Conservation (phyloP, 192 early-diverging fungal species). For the Chytriomyces confervae region DNA sequence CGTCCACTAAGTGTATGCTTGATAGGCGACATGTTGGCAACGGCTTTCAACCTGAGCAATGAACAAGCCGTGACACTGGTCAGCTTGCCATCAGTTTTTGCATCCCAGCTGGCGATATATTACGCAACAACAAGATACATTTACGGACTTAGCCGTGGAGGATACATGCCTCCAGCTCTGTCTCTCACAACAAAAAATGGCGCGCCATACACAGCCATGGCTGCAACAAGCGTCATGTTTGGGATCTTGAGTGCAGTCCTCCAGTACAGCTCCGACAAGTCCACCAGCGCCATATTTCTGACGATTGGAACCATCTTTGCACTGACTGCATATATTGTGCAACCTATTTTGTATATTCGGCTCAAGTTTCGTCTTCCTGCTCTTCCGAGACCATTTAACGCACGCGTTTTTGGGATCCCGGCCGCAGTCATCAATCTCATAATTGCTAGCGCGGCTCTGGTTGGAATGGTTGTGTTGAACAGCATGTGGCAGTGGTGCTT, state of each 20-base stretch:
- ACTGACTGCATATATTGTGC: constrained; percentile 13
- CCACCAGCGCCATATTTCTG: constrained; percentile 1
- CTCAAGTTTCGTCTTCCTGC: background rate
- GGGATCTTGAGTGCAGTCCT: background rate
- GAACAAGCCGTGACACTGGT: constrained; percentile 8
- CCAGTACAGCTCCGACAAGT: background rate
- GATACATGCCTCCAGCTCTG: constrained; percentile 16
- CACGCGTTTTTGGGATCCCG: background rate
- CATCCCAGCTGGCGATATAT: constrained; percentile 15
- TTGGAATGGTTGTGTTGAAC: background rate
- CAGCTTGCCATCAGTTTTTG: background rate
- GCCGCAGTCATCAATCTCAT: background rate
- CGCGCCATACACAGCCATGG: constrained; percentile 21
- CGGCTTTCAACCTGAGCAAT: background rate
- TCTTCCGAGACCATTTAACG: constrained; percentile 12
- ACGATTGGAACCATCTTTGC: constrained; percentile 23
- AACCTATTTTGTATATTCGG: constrained; percentile 26
- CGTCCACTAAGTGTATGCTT: background rate
- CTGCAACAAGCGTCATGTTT: background rate
- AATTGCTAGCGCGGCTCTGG: background rate
- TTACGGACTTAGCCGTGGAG: constrained; percentile 17
- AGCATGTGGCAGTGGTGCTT: constrained; percentile 9
- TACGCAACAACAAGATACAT: constrained; percentile 8
- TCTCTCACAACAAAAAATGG: constrained; percentile 17
- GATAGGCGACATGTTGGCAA: background rate